phyloP scores from a whole-genome alignment of 179 eudicot genomes.

The Amaranthus tricolor region DNA sequence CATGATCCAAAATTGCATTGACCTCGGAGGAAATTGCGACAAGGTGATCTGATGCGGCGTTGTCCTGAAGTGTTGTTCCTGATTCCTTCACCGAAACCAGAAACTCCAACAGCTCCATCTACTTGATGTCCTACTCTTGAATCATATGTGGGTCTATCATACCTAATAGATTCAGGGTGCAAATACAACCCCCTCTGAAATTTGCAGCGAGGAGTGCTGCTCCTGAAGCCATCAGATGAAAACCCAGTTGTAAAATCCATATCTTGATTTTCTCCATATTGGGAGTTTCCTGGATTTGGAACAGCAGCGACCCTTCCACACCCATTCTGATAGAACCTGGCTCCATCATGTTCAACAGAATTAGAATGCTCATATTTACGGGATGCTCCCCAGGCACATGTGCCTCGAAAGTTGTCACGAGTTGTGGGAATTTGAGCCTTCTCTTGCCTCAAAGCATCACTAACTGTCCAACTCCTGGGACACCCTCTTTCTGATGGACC shows the following conservation, averaged over 20 bases:
- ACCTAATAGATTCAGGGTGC: constrained; percentile 46
- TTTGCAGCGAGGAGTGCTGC: constrained; percentile 71
- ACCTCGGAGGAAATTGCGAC: constrained; percentile 68
- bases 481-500: constrained; percentile 38
- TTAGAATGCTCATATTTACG: constrained; percentile 31
- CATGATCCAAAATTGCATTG: constrained; percentile 67
- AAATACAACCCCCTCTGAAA: constrained; percentile 58
- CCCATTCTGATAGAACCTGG: constrained; percentile 10
- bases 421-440: constrained; percentile 17
- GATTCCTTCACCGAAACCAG: constrained; percentile 26
- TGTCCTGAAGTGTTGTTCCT: constrained; percentile 7
- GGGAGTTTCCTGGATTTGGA: constrained; percentile 14
- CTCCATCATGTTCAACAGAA: constrained; percentile 19
- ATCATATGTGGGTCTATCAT: constrained; percentile 35
- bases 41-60: constrained; percentile 65
- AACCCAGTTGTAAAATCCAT: constrained; percentile 13
- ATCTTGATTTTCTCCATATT: constrained; percentile 10
- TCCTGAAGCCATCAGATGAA: constrained; percentile 32
- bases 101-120: constrained; percentile 29
- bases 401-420: constrained; percentile 27
- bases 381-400: constrained; percentile 22
- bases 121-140: constrained; percentile 40
- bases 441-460: constrained; percentile 12
- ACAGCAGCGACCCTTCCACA: constrained; percentile 16
- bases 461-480: constrained; percentile 49